These are phyloP conservation scores for Helicocarpus griseus DNA, from an alignment of 2,329 filamentous ascomycete species.

Conservation along the genomic window DNA sequence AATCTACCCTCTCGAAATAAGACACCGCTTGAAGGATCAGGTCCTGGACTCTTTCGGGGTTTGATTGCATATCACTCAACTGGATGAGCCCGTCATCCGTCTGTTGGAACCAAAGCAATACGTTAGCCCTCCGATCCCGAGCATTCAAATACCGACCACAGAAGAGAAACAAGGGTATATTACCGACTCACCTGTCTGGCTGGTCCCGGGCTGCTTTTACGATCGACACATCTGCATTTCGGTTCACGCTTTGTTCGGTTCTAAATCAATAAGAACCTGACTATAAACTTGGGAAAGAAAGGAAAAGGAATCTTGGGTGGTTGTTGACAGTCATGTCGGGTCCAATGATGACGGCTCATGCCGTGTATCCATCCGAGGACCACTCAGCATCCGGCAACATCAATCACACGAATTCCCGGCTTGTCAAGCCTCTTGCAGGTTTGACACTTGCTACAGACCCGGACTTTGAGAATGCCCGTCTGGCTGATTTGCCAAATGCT, in stretches of 20 bases:
- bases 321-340: slow-evolving; percentile 5
- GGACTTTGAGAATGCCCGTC: slow-evolving; percentile 5
- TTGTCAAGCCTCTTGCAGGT: not conserved
- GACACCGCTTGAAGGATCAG: not conserved
- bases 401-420: not conserved
- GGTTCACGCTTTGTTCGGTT: not conserved
- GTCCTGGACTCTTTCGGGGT: not conserved
- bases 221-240: not conserved
- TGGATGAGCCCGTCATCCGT: not conserved
- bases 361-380: slow-evolving; percentile 4
- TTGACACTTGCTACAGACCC: slow-evolving; percentile 3
- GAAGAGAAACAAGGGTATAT: not conserved
- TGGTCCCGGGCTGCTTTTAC: not conserved
- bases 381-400: not conserved
- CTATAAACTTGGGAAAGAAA: not conserved
- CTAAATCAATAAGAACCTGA: not conserved
- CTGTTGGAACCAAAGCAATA: too few relatives aligned
- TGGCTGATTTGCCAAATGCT: slow-evolving; percentile 10
- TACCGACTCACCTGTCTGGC: not conserved
- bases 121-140: not conserved
- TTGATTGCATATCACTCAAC: not conserved
- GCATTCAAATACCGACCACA: not conserved
- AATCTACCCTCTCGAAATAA: not conserved
- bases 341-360: slow-evolving; percentile 4
- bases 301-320: not conserved